Conservation (phyloP, 306 rosid species). For the Cicer arietinum region DNA sequence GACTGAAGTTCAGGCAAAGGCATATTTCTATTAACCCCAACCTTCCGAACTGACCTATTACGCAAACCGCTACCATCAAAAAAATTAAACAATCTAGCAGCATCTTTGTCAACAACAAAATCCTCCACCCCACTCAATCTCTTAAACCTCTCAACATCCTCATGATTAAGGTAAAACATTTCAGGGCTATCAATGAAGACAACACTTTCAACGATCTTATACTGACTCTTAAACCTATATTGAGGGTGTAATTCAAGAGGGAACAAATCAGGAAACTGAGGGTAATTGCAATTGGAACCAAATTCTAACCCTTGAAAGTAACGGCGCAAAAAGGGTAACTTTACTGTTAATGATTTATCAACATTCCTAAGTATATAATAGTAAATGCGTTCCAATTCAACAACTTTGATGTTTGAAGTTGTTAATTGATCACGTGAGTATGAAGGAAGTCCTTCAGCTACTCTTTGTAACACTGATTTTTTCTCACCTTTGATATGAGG, state of each 20-base stretch:
- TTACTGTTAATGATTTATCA: conserved; percentile 50
- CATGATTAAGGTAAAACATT: conserved; percentile 36
- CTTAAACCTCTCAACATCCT: conserved; percentile 73
- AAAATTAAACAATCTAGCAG: conserved; percentile 45
- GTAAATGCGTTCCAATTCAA: conserved; percentile 56
- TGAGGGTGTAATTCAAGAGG: conserved; percentile 57
- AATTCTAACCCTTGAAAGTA: conserved; percentile 51
- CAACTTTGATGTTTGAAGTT: conserved; percentile 48
- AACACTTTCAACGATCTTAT: conserved; percentile 50
- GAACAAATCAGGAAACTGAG: conserved; percentile 65
- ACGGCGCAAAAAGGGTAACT: conserved; percentile 45
- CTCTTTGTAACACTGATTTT: conserved; percentile 65
- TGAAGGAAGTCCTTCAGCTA: conserved; percentile 70
- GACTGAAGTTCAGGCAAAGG: conserved; percentile 26
- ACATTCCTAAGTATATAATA: conserved; percentile 59
- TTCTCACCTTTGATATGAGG: conserved; percentile 59
- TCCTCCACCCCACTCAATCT: conserved; percentile 66
- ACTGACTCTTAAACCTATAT: conserved; percentile 33
- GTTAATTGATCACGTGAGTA: conserved; percentile 58
- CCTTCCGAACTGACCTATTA: conserved; percentile 20
- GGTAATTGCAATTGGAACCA: conserved; percentile 49
- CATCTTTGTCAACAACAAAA: conserved; percentile 56
- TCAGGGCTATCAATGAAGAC: conserved; percentile 57
- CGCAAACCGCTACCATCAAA: conserved; percentile 14
- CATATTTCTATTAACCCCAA: conserved; percentile 38